Percentiles rank a stretch among this genome's conserved stretches.
Conservation (phyloP, 176 grass and related monocot species). For the Dendrocalamus sinicus region DNA sequence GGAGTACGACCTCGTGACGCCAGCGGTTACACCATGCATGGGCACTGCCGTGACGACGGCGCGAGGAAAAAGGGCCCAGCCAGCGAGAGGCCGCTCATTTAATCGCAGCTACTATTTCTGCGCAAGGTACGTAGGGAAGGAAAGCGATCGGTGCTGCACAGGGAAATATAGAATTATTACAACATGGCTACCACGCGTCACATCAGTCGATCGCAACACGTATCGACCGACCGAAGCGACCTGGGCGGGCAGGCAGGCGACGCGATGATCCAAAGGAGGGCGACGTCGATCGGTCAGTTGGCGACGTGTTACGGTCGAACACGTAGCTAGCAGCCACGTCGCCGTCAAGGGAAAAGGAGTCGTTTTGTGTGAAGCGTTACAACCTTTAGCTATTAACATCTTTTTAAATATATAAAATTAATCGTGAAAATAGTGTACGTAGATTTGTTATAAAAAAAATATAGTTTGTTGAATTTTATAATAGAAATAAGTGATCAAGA, state of each 20-base stretch:
- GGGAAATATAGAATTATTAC: too few relatives aligned
- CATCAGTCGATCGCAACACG: background rate
- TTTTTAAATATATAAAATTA: too few relatives aligned
- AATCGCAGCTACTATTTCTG: background rate
- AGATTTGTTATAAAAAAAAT: too few relatives aligned
- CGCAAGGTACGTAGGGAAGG: background rate
- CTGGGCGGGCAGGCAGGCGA: background rate
- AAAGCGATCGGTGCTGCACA: background rate
- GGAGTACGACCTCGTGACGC: slow-evolving; percentile 29
- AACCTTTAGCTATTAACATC: too few relatives aligned
- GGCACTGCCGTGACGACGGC: background rate
- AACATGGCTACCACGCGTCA: background rate
- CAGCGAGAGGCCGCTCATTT: background rate
- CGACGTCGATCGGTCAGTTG: background rate
- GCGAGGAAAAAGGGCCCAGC: background rate
- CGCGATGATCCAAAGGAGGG: background rate
- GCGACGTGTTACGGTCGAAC: background rate
- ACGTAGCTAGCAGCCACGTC: background rate
- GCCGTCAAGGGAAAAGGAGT: background rate
- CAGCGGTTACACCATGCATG: background rate
- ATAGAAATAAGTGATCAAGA: too few relatives aligned
- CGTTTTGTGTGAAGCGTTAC: too few relatives aligned
- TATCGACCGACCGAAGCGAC: background rate
- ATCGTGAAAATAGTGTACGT: too few relatives aligned
- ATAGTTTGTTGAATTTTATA: too few relatives aligned